Evolutionary conservation across 805 yeast genomes (phyloP).

Genomic region (Zygotorulaspora sp.): DNA sequence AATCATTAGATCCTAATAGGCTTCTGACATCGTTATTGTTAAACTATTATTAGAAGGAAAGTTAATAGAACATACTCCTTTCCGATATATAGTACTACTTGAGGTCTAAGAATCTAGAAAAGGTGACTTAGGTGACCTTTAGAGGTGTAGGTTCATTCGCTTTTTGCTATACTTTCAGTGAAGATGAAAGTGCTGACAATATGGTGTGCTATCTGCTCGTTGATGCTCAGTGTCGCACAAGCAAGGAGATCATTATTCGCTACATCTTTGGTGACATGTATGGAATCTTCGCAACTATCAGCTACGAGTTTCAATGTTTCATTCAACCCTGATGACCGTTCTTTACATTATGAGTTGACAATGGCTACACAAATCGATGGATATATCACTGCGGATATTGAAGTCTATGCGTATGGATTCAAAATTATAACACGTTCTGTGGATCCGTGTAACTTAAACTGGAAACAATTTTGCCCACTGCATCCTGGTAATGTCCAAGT

Average conservation of each 20-base stretch:
- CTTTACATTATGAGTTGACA: slow-evolving; percentile 64
- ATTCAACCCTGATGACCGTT: slow-evolving; percentile 65
- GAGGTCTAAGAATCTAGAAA: slow-evolving; percentile 1
- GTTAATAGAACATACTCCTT: no score
- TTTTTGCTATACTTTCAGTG: neutral
- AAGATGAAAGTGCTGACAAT: slow-evolving; percentile 10
- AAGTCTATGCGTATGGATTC: slow-evolving; percentile 85
- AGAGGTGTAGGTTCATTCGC: no score
- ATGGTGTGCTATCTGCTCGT: slow-evolving; percentile 9
- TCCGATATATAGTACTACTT: slow-evolving; percentile 1
- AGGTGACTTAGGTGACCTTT: no score
- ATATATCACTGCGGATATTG: slow-evolving; percentile 61
- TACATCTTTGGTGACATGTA: slow-evolving; percentile 79
- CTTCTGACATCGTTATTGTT: no score
- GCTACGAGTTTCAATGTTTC: slow-evolving; percentile 71
- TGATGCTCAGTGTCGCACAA: slow-evolving; percentile 8
- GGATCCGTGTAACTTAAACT: slow-evolving; percentile 57
- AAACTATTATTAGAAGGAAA: no score
- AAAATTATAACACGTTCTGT: slow-evolving; percentile 52
- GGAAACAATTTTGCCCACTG: slow-evolving; percentile 89
- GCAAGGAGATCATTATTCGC: slow-evolving; percentile 48
- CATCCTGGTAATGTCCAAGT: slow-evolving; percentile 78
- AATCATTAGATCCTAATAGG: no score
- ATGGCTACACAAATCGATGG: slow-evolving; percentile 65
- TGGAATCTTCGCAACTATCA: slow-evolving; percentile 66